phyloP scores from a whole-genome alignment of 202 grass and related monocot species.

The Zizania palustris region DNA sequence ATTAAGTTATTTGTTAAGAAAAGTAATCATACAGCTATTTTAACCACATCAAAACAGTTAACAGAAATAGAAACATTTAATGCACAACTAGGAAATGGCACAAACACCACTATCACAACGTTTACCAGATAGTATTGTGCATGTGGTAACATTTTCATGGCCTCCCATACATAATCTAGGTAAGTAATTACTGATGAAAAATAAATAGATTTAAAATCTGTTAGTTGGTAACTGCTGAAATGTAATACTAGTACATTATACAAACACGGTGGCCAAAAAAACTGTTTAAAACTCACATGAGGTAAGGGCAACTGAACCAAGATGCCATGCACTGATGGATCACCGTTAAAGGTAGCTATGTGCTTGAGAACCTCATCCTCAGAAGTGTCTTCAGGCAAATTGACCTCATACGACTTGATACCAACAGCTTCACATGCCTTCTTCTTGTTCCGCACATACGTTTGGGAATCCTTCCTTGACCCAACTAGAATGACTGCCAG shows the following conservation, averaged over 20 bases:
- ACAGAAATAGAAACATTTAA: not conserved
- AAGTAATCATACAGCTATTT: not conserved
- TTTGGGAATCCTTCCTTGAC: conserved; percentile 86
- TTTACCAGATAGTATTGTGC: not conserved
- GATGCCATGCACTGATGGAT: conserved; percentile 86
- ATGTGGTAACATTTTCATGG: not conserved
- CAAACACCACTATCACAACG: not conserved
- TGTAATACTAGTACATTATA: not conserved
- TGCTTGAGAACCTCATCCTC: conserved; percentile 81
- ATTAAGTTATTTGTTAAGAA: too few species aligned
- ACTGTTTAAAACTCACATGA: conserved; percentile 48
- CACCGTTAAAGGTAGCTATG: conserved; percentile 69
- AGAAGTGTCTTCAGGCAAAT: conserved; percentile 70
- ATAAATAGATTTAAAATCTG: conserved; percentile 18
- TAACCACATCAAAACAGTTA: not conserved
- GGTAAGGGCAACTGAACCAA: conserved; percentile 97
- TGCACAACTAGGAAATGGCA: not conserved
- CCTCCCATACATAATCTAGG: conserved; percentile 4
- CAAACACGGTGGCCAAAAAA: not conserved
- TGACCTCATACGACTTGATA: conserved; percentile 82
- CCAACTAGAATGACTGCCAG: conserved; percentile 87
- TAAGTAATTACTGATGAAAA: conserved; percentile 8
- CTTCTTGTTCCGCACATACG: conserved; percentile 95
- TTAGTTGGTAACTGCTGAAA: not conserved
- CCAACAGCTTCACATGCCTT: conserved; percentile 85